Base-by-base conservation (phyloP, 371 early-diverging fungal species). In the Mortierella sp. region DNA sequence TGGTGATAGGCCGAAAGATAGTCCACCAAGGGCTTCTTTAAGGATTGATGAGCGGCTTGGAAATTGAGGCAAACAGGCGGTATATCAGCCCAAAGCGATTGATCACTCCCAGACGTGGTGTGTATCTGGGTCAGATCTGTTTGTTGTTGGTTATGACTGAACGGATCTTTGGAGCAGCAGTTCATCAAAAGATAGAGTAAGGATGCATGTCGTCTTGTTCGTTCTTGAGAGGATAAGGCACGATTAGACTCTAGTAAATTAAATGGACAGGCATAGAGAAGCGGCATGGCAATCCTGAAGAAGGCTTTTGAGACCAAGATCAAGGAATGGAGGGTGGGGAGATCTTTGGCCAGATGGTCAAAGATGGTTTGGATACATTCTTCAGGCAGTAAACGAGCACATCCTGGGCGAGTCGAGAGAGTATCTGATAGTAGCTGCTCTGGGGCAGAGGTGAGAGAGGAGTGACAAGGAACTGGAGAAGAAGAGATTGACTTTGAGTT, bases 321-420 rank as follows among this genome's bases (percentile, higher is more conserved):
- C 4, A 78, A 55, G 4, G 69, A 49, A 31, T 69, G 73, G 17
- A 78, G 66, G 2, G 72, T 35, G 0, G 63, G 51, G 51, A 78
- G 42, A 26, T 78, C 78, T 12, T 37, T 55, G 13, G 69, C 19
- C 31, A 78, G 64, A 37, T 62, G n/a, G 19, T 63, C 59, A 66
- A 78, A 72, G 62, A 78, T 72, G 26, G 2, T 28, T 22, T 78
- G 62, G 47, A 72, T 34, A 29, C 78, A 78, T 64, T 78, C 78
- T 68, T 78, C 78, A 22, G 78, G 78, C 13, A 78, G 51, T 15
- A 35, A 34, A 26, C 28, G 62, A 19, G 35, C 35, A 45, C 76
- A 75, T 65, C 22, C 58, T 65, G 66, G 0, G 9, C 56, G 2
- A 35, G 42, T 9, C 32, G 26, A 37, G 55, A 29, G 5, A 4